Percentiles rank a stretch among this genome's conserved stretches.
Conservation (phyloP, 2,329 filamentous ascomycete species). For the Monosporascus sp. region DNA sequence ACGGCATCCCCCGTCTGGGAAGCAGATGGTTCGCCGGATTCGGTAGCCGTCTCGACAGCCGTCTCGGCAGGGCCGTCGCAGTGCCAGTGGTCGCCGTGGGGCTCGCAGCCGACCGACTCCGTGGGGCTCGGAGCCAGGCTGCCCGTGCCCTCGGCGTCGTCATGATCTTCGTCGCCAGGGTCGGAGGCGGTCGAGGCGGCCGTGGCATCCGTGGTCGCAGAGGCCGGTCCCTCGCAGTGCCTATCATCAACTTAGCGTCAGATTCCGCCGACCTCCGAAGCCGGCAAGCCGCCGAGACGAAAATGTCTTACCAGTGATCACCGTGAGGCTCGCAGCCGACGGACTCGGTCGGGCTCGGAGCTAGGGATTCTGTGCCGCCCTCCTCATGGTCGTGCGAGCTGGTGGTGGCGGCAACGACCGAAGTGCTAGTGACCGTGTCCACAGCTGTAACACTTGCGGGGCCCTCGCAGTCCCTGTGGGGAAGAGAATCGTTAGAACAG, state of each 20-base stretch:
- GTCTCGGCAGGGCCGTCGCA: conserved; percentile 14
- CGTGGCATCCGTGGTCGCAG: conserved; percentile 1
- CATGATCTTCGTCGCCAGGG: conserved; percentile 5
- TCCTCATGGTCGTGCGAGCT: conserved; percentile 1
- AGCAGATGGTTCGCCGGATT: neutral
- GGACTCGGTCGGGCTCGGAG: conserved; percentile 30
- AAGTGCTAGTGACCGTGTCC: neutral
- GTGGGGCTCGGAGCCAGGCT: conserved; percentile 29
- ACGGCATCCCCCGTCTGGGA: neutral
- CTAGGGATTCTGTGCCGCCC: conserved; percentile 15
- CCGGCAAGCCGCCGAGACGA: conserved; percentile 1
- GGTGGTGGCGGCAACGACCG: conserved; percentile 1
- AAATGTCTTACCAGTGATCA: conserved; percentile 31
- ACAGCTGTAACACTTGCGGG: conserved; percentile 4
- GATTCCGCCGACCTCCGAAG: no score
- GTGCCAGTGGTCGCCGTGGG: conserved; percentile 36
- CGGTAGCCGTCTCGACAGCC: neutral
- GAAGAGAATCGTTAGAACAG: no score
- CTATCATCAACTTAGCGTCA: conserved; percentile 5
- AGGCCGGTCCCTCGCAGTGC: conserved; percentile 18
- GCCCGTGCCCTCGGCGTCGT: conserved; percentile 10
- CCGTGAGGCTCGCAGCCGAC: conserved; percentile 32
- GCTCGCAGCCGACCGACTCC: conserved; percentile 29
- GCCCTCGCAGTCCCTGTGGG: conserved; percentile 16
- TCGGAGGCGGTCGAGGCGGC: conserved; percentile 1